Conservation (phyloP, 202 grass and related monocot genomes). For the Hordeum pubiflorum region DNA sequence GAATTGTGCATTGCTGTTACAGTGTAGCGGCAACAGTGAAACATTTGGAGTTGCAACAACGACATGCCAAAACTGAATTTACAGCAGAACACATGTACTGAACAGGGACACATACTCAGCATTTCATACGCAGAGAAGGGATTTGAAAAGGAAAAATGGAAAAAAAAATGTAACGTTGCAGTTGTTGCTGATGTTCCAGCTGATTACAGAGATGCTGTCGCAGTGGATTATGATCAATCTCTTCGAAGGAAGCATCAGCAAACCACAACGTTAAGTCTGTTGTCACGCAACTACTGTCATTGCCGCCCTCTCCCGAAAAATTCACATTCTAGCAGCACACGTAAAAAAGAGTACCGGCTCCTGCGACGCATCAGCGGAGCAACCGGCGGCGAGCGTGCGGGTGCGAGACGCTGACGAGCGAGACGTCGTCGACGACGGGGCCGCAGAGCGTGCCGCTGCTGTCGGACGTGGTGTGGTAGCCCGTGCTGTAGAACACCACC, state of each 20-base stretch:
- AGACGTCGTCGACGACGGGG: neutral
- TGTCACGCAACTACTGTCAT: too few species aligned
- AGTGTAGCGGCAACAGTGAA: neutral
- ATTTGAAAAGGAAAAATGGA: neutral
- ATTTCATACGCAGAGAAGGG: neutral
- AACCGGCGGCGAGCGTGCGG: neutral
- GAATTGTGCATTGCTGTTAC: neutral
- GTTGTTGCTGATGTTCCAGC: neutral
- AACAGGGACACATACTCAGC: neutral
- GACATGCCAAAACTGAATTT: neutral
- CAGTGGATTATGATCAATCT: neutral
- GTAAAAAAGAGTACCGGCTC: too few species aligned
- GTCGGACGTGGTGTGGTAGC: conserved; percentile 45
- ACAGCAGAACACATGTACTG: neutral
- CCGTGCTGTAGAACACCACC: conserved; percentile 41
- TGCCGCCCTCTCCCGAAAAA: too few species aligned
- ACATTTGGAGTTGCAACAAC: neutral
- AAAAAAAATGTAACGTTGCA: neutral
- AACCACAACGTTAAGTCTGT: neutral
- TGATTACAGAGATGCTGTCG: neutral
- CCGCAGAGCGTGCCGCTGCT: conserved; percentile 46
- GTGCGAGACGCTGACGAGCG: neutral
- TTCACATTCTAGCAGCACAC: too few species aligned
- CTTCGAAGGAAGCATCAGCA: too few species aligned
- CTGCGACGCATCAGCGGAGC: too few species aligned